Conservation (phyloP, 2,329 filamentous ascomycete species). For the Lasiodiplodia hormozganensis region DNA sequence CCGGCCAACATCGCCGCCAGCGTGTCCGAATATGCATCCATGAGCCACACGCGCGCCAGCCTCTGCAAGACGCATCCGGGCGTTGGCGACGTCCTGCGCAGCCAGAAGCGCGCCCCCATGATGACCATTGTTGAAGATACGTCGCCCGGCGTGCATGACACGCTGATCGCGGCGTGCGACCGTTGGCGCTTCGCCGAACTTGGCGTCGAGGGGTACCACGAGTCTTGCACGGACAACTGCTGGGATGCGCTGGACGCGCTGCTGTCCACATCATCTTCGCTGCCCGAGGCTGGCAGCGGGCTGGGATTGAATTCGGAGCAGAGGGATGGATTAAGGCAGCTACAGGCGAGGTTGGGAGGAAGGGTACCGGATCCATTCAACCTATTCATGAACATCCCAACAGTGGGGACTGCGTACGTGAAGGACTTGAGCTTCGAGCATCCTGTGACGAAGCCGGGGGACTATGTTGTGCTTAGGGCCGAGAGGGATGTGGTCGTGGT, state of each 20-base stretch:
- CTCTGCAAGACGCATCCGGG: constrained; percentile 45
- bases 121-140: constrained; percentile 54
- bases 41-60: constrained; percentile 52
- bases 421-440: constrained; percentile 9
- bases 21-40: constrained; percentile 53
- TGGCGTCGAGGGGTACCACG: constrained; percentile 52
- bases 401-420: not conserved
- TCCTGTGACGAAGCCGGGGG: constrained; percentile 34
- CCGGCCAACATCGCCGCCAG: constrained; percentile 45
- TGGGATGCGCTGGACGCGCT: constrained; percentile 19
- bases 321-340: constrained; percentile 43
- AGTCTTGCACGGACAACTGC: constrained; percentile 52
- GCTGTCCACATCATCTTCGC: not conserved
- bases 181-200: constrained; percentile 51
- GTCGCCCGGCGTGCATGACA: constrained; percentile 56
- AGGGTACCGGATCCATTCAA: constrained; percentile 14
- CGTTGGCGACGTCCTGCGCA: constrained; percentile 46
- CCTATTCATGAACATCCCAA: constrained; percentile 20
- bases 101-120: constrained; percentile 55
- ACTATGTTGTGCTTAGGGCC: constrained; percentile 43
- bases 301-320: constrained; percentile 52
- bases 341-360: constrained; percentile 8
- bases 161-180: constrained; percentile 56
- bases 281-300: constrained; percentile 41
- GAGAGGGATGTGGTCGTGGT: constrained; percentile 47